Base-by-base conservation (phyloP, 345 rosid genomes). In the Viola odorata region DNA sequence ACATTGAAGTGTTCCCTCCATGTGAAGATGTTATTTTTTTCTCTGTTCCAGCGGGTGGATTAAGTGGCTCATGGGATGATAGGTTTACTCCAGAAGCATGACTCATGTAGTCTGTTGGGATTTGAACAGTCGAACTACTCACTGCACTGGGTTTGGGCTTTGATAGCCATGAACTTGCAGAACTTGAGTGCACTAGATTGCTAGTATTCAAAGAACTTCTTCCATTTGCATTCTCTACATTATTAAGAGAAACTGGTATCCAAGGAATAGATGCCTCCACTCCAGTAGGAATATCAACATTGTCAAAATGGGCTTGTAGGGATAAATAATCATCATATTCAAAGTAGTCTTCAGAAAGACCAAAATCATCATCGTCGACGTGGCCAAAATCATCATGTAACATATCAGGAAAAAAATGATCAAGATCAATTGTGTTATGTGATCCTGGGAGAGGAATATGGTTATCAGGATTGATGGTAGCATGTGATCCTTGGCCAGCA, bases 191-290 rank as follows among this genome's bases (percentile, higher is more conserved):
- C 41, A 17, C 39, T 60, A 39, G 54, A 58, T 55, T 42, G 14
- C 47, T 50, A 38, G 36, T 65, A 76, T 11, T 13, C 14, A 51
- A 57, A 23, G 71, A 44, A 45, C 50, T 55, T 66, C 64, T 73
- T 65, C 63, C 75, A 60, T 62, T 64, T 37, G 64, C 40, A 7
- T 68, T 68, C 52, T 60, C 17, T 57, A 69, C 62, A 53, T 72
- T 45, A 12, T 66, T 63, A 56, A 66, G 12, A 45, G 77, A 73
- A 71, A 69, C 67, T 3, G 79, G 58, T 62, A 85, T 76, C 84
- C 82, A 81, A 47, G 95, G 91, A 65, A 91, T 73, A 2, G 87
- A 32, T 41, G 80, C 85, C 78, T 91, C 98, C 71, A 91, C 95
- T 42, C 83, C 91, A 68, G 96, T 61, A 60, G 96, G 94, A 52